A percentile compares a stretch with the other conserved stretches of the same genome.
Conservation (phyloP, 768 basidiomycete genomes). For the Boletus reticuloceps region DNA sequence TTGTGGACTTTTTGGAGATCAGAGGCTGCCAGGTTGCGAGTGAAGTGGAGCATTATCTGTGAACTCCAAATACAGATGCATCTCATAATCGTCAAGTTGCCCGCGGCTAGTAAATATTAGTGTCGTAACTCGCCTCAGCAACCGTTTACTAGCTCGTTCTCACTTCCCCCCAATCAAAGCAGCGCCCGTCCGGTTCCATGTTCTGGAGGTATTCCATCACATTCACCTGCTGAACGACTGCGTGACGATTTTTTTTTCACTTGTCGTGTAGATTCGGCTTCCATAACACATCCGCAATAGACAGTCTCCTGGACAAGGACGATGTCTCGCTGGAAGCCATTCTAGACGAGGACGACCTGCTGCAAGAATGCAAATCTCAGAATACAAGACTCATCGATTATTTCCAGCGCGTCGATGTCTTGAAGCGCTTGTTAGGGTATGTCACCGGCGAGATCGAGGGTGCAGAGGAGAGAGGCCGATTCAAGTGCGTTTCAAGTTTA, state of each 20-base stretch:
- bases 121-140: constrained; percentile 24
- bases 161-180: constrained; percentile 7
- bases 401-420: constrained; percentile 76
- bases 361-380: constrained; percentile 94
- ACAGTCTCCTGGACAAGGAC: constrained; percentile 87
- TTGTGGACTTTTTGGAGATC: constrained; percentile 9
- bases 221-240: not conserved
- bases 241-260: constrained; percentile 1
- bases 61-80: constrained; percentile 28
- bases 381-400: constrained; percentile 88
- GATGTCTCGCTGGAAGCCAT: constrained; percentile 88
- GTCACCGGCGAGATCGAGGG: constrained; percentile 85
- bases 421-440: constrained; percentile 79
- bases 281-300: constrained; percentile 85
- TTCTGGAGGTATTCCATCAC: constrained; percentile 45
- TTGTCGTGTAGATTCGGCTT: constrained; percentile 72
- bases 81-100: constrained; percentile 7
- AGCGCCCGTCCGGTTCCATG: constrained; percentile 33
- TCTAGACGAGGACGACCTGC: constrained; percentile 88
- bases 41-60: constrained; percentile 5
- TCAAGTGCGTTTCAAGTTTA: constrained; percentile 60
- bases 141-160: constrained; percentile 9
- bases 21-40: not conserved
- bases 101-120: not conserved
- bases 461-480: constrained; percentile 72